Base-by-base conservation (phyloP, 768 basidiomycete species). In the Boletus sp. region DNA sequence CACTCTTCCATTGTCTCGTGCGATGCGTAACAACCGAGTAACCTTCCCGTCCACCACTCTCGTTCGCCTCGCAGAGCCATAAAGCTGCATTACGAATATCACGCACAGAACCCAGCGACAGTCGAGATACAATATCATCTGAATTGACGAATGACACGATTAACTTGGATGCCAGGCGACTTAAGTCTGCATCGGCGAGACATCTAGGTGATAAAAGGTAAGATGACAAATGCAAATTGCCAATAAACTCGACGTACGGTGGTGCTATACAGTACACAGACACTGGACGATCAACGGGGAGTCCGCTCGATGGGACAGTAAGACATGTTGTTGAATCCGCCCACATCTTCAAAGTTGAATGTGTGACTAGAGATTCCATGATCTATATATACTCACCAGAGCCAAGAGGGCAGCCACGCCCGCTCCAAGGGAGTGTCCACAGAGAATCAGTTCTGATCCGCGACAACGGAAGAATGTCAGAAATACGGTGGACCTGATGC, bases 401-500 rank as follows among this genome's bases (percentile, higher is more conserved):
- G 85, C 90, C 41, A 92, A 76, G 29, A 93, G 75, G 3, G 83
- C 81, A 37, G 88, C 90, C 3, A 93, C 89, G 2, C 90, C 92
- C 24, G 90, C 90, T 17, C 92, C 92, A 3, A 93, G 80, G 70
- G 88, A 90, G 67, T 94, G 92, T 30, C 92, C 92, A 62, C 87
- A 89, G 40, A 94, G 73, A 12, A 92, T 82, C 28, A 94, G 75
- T 56, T 89, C 86, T 87, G 61, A 8, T 44, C 37, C 52, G 40
- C 12, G 14, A 48, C 20, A 44, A 57, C 30, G 40, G 58, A 37
- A 36, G 45, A 50, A 47, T 8, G 45, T 58, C 40, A 51, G 46
- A 33, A 51, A 57, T 18, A 37, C 24, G n/a, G 28, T 7, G 4
- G n/a, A 36, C 36, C 7, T 29, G 20, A 46, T 17, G 35, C 7